These are phyloP conservation scores for Helenozyma baotianmanensis DNA, from an alignment of 805 yeast genomes.

Conservation along the genomic window DNA sequence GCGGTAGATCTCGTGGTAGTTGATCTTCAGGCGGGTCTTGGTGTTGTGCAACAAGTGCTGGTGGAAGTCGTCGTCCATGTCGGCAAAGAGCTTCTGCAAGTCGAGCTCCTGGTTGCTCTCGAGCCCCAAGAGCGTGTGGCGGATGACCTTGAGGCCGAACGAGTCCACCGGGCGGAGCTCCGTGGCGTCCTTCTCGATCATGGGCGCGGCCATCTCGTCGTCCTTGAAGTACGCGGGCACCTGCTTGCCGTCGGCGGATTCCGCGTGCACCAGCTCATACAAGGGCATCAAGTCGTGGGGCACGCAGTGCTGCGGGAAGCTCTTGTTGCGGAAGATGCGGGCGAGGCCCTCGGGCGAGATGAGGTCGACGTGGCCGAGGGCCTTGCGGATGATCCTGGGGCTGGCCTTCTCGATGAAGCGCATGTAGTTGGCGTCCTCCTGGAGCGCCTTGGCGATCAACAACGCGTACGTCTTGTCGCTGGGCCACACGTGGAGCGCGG, in stretches of 20 bases:
- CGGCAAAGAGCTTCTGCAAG: constrained; percentile 23
- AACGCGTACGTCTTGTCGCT: constrained; percentile 62
- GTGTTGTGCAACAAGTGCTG: constrained; percentile 24
- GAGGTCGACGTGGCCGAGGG: constrained; percentile 48
- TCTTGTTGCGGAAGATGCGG: constrained; percentile 23
- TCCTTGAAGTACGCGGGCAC: constrained; percentile 28
- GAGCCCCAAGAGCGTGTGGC: constrained; percentile 59
- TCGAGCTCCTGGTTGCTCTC: constrained; percentile 17
- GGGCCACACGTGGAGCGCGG: constrained; percentile 23
- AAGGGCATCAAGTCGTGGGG: constrained; percentile 31
- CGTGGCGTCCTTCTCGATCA: constrained; percentile 52
- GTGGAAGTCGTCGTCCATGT: constrained; percentile 24
- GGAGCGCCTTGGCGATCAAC: constrained; percentile 40
- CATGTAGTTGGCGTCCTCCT: constrained; percentile 9
- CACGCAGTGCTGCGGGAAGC: constrained; percentile 24
- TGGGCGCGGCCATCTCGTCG: constrained; percentile 25
- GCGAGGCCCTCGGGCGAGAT: constrained; percentile 46
- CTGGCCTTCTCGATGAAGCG: constrained; percentile 4
- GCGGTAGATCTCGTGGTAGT: constrained; percentile 66
- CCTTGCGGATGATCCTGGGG: constrained; percentile 17
- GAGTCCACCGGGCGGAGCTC: constrained; percentile 65
- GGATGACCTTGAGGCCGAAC: constrained; percentile 70
- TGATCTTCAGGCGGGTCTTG: constrained; percentile 40
- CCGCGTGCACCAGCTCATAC: constrained; percentile 21
- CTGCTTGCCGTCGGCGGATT: constrained; percentile 6